Evolutionary conservation across 1,284 basidiomycete genomes (phyloP).

Genomic region (Trametes versicolor): DNA sequence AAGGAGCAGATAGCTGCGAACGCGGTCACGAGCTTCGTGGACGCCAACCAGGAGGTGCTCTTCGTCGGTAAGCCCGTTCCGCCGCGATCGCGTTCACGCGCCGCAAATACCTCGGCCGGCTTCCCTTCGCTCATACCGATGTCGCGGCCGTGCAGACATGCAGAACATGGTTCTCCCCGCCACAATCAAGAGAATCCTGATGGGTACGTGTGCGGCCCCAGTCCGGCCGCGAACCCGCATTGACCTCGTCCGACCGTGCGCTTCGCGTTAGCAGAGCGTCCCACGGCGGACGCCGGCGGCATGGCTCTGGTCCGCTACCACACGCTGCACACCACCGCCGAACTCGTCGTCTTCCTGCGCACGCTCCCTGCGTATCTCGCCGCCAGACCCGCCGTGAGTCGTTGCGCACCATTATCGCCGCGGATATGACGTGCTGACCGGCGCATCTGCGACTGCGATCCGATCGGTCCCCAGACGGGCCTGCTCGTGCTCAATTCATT

Average conservation of each 20-base stretch:
- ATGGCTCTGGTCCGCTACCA: conserved; percentile 55
- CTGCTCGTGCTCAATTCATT: conserved; percentile 74
- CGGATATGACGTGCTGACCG: conserved; percentile 25
- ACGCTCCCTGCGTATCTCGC: conserved; percentile 59
- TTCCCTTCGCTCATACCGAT: conserved; percentile 16
- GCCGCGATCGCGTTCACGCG: not conserved
- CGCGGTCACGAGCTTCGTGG: conserved; percentile 57
- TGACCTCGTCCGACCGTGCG: conserved; percentile 14
- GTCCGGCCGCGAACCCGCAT: conserved; percentile 18
- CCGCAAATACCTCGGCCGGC: conserved; percentile 21
- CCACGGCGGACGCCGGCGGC: conserved; percentile 39
- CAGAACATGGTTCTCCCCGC: conserved; percentile 70
- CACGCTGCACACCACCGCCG: conserved; percentile 57
- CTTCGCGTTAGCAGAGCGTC: conserved; percentile 32
- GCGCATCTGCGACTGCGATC: conserved; percentile 12
- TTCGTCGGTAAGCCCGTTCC: conserved; percentile 63
- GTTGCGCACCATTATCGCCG: conserved; percentile 22
- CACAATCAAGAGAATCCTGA: conserved; percentile 52
- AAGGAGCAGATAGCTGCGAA: conserved; percentile 65
- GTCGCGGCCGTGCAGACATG: conserved; percentile 56
- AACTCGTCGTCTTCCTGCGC: conserved; percentile 67
- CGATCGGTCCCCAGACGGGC: conserved; percentile 51
- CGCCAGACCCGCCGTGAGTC: conserved; percentile 56
- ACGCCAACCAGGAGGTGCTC: conserved; percentile 58
- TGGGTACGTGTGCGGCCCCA: conserved; percentile 45